Percentiles rank a stretch among this genome's conserved stretches.
Conservation (phyloP, 805 yeast genomes). For the Pichia nanzhaoensis region DNA sequence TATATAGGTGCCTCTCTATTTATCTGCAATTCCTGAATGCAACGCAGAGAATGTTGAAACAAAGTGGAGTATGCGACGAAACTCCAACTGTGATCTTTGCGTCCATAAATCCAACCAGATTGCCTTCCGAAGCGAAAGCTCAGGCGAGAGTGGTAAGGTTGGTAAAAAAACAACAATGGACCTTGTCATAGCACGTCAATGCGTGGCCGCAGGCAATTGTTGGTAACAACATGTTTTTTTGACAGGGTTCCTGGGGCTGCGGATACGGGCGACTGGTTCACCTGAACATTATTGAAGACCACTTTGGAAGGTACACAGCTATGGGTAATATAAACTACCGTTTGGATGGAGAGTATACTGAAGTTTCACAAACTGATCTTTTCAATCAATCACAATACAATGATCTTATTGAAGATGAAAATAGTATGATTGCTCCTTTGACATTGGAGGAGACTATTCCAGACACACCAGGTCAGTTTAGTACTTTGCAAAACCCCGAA, state of each 20-base stretch:
- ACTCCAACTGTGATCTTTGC: background rate
- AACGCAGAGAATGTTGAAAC: too few relatives aligned
- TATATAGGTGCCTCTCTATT: too few relatives aligned
- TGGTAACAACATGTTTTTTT: too few relatives aligned
- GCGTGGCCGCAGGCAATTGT: background rate
- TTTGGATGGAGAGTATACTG: background rate
- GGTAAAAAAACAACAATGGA: background rate
- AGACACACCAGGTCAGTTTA: background rate
- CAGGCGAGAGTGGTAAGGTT: too few relatives aligned
- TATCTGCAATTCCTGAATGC: too few relatives aligned
- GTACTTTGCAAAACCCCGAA: background rate
- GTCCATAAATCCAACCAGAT: background rate
- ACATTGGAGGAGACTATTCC: background rate
- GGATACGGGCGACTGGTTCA: too few relatives aligned
- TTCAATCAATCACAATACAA: constrained; percentile 4
- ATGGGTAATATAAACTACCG: too few relatives aligned
- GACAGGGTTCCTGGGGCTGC: too few relatives aligned
- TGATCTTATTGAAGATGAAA: constrained; percentile 14
- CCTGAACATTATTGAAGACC: too few relatives aligned
- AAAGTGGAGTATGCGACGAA: background rate
- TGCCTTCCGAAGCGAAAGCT: background rate
- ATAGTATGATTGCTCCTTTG: constrained; percentile 13
- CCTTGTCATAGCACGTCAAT: background rate
- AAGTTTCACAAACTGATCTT: background rate
- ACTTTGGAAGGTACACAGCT: too few relatives aligned